Evolutionary conservation across 345 rosid genomes (phyloP), one percentile per base, ranked within the genome.

Genomic region (Populus pruinosa): DNA sequence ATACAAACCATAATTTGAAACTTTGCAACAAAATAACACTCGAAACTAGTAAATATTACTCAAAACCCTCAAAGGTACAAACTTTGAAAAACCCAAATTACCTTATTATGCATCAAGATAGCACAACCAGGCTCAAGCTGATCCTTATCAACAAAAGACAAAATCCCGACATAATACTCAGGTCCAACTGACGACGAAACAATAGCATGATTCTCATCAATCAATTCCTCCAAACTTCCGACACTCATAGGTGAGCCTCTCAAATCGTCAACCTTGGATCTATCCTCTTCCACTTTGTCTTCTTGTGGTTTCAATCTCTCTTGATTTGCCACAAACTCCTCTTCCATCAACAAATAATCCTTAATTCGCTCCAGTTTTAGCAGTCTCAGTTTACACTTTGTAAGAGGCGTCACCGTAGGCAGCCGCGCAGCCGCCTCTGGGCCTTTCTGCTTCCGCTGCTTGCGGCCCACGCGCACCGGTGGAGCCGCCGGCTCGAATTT

Each of bases 51-150:
- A 59, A 23, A 4, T 59, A 59, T 3, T 9, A 59, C 17, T 38
- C 25, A 70, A 38, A 27, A 62, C 70, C 8, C n/a, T 43, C 14
- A 35, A 4, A 70, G 43, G 20, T 39, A 13, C 29, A 36, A 13
- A 33, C 0, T n/a, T 16, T 31, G 21, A 20, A 21, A 10, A 47
- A 53, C 20, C 14, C 1, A 66, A 67, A 56, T 43, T 71, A 93
- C 99, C 97, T 94, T 92, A 69, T 94, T 94, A 80, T 96, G 99
- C 97, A 92, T 92, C 89, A 96, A 78, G 69, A 96, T 94, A 69
- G 99, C 93, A 78, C 97, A 96, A 17, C 99, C 99, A 75, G 98
- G 98, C 76, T 92, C 99, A 59, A 96, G 89, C 87, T 94, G 98
- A 80, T 96, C 98, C 76, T 96, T 96, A 78, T 94, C 99, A n/a